These are phyloP conservation scores for Botrytis cinerea DNA, from an alignment of 2,329 filamentous ascomycete species.

Conservation along the genomic window DNA sequence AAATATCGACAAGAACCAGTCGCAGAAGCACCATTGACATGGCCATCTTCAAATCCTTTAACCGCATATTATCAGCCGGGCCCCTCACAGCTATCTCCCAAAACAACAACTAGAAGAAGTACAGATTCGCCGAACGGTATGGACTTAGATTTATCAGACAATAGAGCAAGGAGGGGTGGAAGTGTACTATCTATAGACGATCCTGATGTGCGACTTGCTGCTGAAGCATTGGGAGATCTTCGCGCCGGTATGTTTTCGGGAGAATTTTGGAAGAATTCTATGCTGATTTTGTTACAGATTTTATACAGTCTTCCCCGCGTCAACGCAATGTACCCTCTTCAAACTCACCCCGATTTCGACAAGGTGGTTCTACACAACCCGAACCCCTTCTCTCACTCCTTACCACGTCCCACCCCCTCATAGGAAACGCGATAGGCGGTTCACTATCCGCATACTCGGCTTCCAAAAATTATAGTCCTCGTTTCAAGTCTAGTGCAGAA, in stretches of 20 bases:
- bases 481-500: constrained; percentile 86
- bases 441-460: constrained; percentile 83
- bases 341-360: constrained; percentile 44
- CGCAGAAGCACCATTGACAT: constrained; percentile 35
- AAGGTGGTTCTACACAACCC: constrained; percentile 45
- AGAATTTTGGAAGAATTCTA: constrained; percentile 6
- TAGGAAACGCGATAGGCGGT: constrained; percentile 81
- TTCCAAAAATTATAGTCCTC: constrained; percentile 87
- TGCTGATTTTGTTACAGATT: constrained; percentile 51
- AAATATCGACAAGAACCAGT: constrained; percentile 31
- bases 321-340: constrained; percentile 31
- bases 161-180: constrained; percentile 36
- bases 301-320: constrained; percentile 62
- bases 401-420: constrained; percentile 82
- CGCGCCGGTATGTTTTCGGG: constrained; percentile 61
- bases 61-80: constrained; percentile 42
- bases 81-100: constrained; percentile 39
- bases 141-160: constrained; percentile 40
- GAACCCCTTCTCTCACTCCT: constrained; percentile 86
- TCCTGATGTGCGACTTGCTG: constrained; percentile 68
- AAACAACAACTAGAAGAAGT: constrained; percentile 29
- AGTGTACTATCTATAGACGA: constrained; percentile 55
- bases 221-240: constrained; percentile 74
- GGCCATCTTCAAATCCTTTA: constrained; percentile 42
- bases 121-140: constrained; percentile 37